Percentiles rank a stretch among this genome's conserved stretches.
phyloP scores from a whole-genome alignment of 2,329 filamentous ascomycete genomes.

The Alternaria sp. region DNA sequence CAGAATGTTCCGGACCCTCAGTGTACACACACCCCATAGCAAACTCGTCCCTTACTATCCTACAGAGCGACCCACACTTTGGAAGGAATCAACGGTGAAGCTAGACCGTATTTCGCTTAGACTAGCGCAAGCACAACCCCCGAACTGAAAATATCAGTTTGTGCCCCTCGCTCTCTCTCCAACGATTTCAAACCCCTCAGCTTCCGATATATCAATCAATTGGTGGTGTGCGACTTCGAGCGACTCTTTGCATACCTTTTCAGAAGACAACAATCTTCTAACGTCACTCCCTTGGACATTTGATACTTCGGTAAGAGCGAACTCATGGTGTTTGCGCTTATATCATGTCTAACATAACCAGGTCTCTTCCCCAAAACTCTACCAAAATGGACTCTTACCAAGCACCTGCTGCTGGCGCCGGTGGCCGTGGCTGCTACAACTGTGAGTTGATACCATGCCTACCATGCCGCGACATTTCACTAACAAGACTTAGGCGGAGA shows the following conservation, averaged over 20 bases:
- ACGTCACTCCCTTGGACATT: constrained; percentile 29
- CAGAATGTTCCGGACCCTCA: neutral
- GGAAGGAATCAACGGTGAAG: constrained; percentile 14
- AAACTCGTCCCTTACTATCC: constrained; percentile 8
- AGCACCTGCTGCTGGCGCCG: constrained; percentile 45
- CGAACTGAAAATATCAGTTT: constrained; percentile 22
- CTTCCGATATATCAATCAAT: constrained; percentile 24
- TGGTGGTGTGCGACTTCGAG: constrained; percentile 21
- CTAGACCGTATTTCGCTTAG: constrained; percentile 24
- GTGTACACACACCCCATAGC: constrained; percentile 2
- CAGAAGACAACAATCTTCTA: constrained; percentile 24
- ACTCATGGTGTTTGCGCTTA: neutral
- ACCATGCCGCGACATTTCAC: constrained; percentile 4
- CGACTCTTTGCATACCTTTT: constrained; percentile 17
- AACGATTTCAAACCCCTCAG: constrained; percentile 20
- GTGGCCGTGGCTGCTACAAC: constrained; percentile 55
- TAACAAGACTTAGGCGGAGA: constrained; percentile 55
- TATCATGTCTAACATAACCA: constrained; percentile 31
- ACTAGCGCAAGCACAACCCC: constrained; percentile 25
- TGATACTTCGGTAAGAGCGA: constrained; percentile 37
- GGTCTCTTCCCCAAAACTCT: constrained; percentile 32
- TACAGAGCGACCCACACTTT: constrained; percentile 14
- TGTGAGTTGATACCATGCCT: constrained; percentile 41
- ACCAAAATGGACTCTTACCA: constrained; percentile 47
- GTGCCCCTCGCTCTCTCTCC: constrained; percentile 24